Conservation (phyloP, 768 basidiomycete genomes). For the Lyophyllum semitale region DNA sequence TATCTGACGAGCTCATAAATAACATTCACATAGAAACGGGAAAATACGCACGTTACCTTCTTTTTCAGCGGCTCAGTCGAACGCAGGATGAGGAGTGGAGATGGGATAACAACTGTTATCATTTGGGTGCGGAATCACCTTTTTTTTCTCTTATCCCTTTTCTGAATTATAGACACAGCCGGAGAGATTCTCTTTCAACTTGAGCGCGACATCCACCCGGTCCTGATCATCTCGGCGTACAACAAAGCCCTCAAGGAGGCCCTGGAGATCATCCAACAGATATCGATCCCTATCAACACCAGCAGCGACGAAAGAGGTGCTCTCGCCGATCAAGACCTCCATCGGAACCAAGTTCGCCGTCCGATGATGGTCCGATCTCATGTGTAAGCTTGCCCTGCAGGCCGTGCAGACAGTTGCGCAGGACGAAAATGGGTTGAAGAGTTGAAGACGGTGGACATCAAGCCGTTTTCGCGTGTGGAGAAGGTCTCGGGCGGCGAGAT, state of each 20-base stretch:
- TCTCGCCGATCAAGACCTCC: slow-evolving; percentile 94
- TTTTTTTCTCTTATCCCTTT: not conserved
- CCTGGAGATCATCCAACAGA: slow-evolving; percentile 81
- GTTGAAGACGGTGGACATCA: slow-evolving; percentile 97
- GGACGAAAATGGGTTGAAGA: slow-evolving; percentile 69
- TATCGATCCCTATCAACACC: slow-evolving; percentile 89
- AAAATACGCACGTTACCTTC: too few species aligned
- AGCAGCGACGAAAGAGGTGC: slow-evolving; percentile 88
- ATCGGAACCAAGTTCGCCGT: too few species aligned
- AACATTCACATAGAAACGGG: too few species aligned
- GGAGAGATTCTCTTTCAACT: slow-evolving; percentile 95
- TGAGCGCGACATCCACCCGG: slow-evolving; percentile 96
- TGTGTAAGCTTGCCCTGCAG: slow-evolving; percentile 93
- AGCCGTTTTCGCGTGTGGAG: slow-evolving; percentile 96
- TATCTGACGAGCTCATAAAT: too few species aligned
- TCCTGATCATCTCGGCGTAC: slow-evolving; percentile 94
- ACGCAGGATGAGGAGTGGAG: slow-evolving; percentile 99
- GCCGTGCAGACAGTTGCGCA: slow-evolving; percentile 88
- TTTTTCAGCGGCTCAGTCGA: slow-evolving; percentile 85
- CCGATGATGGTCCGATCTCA: slow-evolving; percentile 93
- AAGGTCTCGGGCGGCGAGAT: slow-evolving; percentile 98
- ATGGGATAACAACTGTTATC: slow-evolving; percentile 98
- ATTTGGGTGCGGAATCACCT: slow-evolving; percentile 65
- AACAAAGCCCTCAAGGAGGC: slow-evolving; percentile 95
- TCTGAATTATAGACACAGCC: slow-evolving; percentile 39